phyloP scores from a whole-genome alignment of 2,329 filamentous ascomycete species.

The Colletotrichum siamense region DNA sequence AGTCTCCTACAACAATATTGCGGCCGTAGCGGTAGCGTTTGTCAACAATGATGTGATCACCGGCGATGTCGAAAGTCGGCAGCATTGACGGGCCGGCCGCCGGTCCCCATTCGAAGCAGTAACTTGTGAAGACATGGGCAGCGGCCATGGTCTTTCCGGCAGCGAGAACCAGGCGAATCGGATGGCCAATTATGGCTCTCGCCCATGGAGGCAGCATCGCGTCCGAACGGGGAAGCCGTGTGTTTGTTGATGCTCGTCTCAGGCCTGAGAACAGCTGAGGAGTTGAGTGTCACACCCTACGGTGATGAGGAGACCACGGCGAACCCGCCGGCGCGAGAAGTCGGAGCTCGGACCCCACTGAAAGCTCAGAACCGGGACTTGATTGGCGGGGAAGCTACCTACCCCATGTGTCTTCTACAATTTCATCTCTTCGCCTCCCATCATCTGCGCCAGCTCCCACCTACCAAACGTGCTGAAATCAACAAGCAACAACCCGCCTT shows the following conservation, averaged over 20 bases:
- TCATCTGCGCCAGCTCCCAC: background rate
- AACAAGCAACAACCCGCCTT: background rate
- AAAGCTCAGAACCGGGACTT: slow-evolving; percentile 7
- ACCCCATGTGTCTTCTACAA: background rate
- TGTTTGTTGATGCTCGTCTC: background rate
- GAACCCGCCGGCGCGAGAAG: background rate
- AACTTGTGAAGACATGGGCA: slow-evolving; percentile 59
- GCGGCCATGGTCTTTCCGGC: slow-evolving; percentile 52
- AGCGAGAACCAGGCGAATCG: slow-evolving; percentile 47
- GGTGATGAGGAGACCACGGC: background rate
- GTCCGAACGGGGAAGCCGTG: background rate
- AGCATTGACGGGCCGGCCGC: slow-evolving; percentile 86
- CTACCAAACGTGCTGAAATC: background rate
- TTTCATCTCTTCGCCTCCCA: background rate
- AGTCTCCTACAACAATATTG: slow-evolving; percentile 74
- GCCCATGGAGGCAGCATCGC: background rate
- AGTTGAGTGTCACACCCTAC: background rate
- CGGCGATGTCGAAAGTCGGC: slow-evolving; percentile 74
- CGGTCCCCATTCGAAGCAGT: slow-evolving; percentile 62
- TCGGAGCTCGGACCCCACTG: slow-evolving; percentile 15
- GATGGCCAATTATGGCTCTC: background rate
- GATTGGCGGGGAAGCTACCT: slow-evolving; percentile 9
- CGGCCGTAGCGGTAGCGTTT: slow-evolving; percentile 74
- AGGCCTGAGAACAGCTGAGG: background rate
- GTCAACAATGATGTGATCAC: slow-evolving; percentile 73